Evolutionary conservation across 495 filamentous ascomycete species (phyloP).

Genomic region (Cercophora sp.): DNA sequence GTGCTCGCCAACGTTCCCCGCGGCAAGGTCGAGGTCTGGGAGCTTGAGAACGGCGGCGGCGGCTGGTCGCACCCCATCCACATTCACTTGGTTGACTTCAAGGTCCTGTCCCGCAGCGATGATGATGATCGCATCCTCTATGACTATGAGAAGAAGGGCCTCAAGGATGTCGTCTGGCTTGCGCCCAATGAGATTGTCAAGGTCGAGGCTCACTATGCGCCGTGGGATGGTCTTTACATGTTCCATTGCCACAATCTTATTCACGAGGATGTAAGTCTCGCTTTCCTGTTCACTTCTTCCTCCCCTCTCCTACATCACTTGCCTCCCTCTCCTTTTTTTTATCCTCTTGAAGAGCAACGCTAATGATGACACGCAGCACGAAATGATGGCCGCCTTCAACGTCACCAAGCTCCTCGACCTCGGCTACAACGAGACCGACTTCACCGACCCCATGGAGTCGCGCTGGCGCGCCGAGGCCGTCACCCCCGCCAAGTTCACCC

Average conservation of each 20-base stretch:
- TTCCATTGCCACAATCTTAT: slow-evolving; percentile 56
- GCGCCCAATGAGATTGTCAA: slow-evolving; percentile 43
- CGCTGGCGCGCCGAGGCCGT: slow-evolving; percentile 28
- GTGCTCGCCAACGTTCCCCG: slow-evolving; percentile 46
- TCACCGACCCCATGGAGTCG: slow-evolving; percentile 31
- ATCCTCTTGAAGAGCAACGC: not conserved
- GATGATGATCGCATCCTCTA: slow-evolving; percentile 32
- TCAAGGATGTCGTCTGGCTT: slow-evolving; percentile 53
- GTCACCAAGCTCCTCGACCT: slow-evolving; percentile 43
- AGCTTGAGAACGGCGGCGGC: slow-evolving; percentile 44
- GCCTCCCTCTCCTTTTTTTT: not conserved
- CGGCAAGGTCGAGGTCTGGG: slow-evolving; percentile 49
- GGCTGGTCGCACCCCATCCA: slow-evolving; percentile 54
- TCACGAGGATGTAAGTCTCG: slow-evolving; percentile 45
- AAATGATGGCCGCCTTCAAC: slow-evolving; percentile 62
- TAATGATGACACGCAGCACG: slow-evolving; percentile 35
- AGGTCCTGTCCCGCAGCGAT: slow-evolving; percentile 40
- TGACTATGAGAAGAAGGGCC: slow-evolving; percentile 45
- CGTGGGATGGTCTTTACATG: slow-evolving; percentile 55
- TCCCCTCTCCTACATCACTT: not conserved
- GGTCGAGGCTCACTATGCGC: slow-evolving; percentile 48
- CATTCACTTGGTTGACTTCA: slow-evolving; percentile 58
- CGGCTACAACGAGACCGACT: slow-evolving; percentile 45
- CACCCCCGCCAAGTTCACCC: slow-evolving; percentile 21
- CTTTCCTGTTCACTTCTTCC: not conserved